phyloP scores from a whole-genome alignment of 2,329 filamentous ascomycete genomes.

The Ascochyta lentis region DNA sequence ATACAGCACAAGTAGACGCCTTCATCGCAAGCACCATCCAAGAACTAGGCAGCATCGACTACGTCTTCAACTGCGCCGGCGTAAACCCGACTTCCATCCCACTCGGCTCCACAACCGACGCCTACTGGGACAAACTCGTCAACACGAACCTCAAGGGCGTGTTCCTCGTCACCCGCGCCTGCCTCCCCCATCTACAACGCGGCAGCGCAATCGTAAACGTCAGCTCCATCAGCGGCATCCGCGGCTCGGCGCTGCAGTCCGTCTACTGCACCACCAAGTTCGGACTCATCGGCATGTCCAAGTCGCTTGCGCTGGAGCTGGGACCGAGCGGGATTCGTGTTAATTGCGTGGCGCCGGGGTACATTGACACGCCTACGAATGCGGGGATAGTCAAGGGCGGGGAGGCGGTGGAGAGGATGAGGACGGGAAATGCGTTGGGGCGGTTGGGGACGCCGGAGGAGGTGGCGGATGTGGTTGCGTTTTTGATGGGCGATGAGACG shows the following conservation, averaged over 20 bases:
- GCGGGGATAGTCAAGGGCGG: constrained; percentile 58
- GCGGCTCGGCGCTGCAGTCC: constrained; percentile 34
- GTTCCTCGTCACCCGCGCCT: constrained; percentile 54
- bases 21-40: constrained; percentile 50
- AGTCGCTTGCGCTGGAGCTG: constrained; percentile 42
- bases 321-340: constrained; percentile 40
- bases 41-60: constrained; percentile 47
- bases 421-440: constrained; percentile 50
- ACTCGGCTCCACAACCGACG: constrained; percentile 53
- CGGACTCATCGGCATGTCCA: constrained; percentile 45
- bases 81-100: constrained; percentile 56
- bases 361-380: constrained; percentile 58
- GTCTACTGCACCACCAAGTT: constrained; percentile 48
- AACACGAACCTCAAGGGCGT: constrained; percentile 55
- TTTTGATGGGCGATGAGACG: constrained; percentile 55
- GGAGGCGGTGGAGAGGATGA: constrained; percentile 52
- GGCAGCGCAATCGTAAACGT: constrained; percentile 41
- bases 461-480: constrained; percentile 59
- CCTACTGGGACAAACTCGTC: constrained; percentile 57
- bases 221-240: constrained; percentile 32
- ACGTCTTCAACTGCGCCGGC: constrained; percentile 57
- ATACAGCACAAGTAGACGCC: constrained; percentile 51
- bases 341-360: constrained; percentile 47
- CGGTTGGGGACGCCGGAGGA: constrained; percentile 56
- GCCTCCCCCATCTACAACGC: constrained; percentile 45